Base-by-base conservation (phyloP, 306 rosid species). In the Crataegus laevigata region DNA sequence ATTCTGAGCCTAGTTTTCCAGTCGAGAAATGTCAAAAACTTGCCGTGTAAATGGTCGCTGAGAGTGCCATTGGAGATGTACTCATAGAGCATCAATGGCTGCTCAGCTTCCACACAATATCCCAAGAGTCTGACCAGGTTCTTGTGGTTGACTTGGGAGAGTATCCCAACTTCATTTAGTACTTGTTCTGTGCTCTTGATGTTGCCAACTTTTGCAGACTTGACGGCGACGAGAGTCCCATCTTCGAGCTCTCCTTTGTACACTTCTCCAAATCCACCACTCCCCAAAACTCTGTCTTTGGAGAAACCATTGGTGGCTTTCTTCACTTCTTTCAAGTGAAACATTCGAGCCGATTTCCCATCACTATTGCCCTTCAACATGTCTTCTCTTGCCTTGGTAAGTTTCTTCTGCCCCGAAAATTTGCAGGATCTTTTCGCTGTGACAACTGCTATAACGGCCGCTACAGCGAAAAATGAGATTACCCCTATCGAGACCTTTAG, bases 191-290 rank as follows among this genome's bases (percentile, higher is more conserved):
- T 92, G 89, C 99, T 94, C 84, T 94, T 94, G 36, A 94, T 75
- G 88, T 83, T 92, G 1, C 99, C 99, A 4, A 90, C 89, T 88
- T 82, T 92, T 29, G 99, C 98, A 18, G 87, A 88, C 82, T 94
- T 94, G 63, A 94, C 93, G 13, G 99, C 99, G 61, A 94, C 96
- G 1, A 73, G 5, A 14, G 92, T 89, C 73, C 96, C 92, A 71
- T 92, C 93, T 81, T 84, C 85, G 55, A 90, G 85, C 73, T 92
- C 85, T 38, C 99, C 99, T 89, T 76, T 91, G 78, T 86, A 94
- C 77, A 94, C 97, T 82, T 92, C 99, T 36, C 99, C 97, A 72
- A 88, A 94, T 1, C 96, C 97, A 74, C 99, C 99, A 68, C 85
- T 88, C 29, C 99, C 99, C 47, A 94, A 71, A 80, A 90, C 17